These are phyloP conservation scores for Aethionema arabicum DNA, from an alignment of 345 rosid species.

Conservation along the genomic window DNA sequence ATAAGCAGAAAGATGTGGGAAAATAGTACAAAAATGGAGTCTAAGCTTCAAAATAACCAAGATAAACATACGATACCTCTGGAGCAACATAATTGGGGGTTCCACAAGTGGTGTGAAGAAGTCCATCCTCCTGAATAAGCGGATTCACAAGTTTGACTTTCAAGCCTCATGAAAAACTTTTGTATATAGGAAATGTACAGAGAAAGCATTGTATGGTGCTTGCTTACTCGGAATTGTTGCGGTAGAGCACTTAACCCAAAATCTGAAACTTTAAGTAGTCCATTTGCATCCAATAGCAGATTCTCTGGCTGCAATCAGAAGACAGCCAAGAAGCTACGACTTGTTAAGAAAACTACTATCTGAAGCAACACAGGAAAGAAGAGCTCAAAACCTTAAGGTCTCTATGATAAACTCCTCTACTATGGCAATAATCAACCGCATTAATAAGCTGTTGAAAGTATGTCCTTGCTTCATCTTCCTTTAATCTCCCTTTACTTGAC, in stretches of 20 bases:
- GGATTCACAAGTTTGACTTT: slow-evolving; percentile 23
- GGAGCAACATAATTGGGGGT: slow-evolving; percentile 99
- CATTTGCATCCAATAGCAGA: slow-evolving; percentile 84
- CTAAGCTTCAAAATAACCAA: not conserved
- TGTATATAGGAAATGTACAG: no score
- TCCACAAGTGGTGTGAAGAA: slow-evolving; percentile 98
- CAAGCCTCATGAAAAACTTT: not conserved
- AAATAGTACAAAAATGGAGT: not conserved
- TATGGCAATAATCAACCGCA: slow-evolving; percentile 97
- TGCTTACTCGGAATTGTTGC: slow-evolving; percentile 95
- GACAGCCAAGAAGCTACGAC: not conserved
- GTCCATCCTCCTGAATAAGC: slow-evolving; percentile 78
- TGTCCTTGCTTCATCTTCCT: slow-evolving; percentile 94
- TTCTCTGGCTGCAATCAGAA: slow-evolving; percentile 81
- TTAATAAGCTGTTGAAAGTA: slow-evolving; percentile 95
- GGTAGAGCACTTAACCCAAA: slow-evolving; percentile 98
- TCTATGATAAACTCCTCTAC: slow-evolving; percentile 92
- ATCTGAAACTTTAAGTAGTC: slow-evolving; percentile 86
- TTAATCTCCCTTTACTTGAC: slow-evolving; percentile 92
- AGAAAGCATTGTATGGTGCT: no score
- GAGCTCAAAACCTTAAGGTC: slow-evolving; percentile 70
- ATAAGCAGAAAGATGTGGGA: slow-evolving; percentile 13
- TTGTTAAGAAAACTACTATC: not conserved
- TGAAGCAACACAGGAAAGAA: not conserved
- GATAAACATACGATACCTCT: slow-evolving; percentile 55